Evolutionary conservation across 441 rosid genomes (phyloP).

Genomic region (Capsella rubella): DNA sequence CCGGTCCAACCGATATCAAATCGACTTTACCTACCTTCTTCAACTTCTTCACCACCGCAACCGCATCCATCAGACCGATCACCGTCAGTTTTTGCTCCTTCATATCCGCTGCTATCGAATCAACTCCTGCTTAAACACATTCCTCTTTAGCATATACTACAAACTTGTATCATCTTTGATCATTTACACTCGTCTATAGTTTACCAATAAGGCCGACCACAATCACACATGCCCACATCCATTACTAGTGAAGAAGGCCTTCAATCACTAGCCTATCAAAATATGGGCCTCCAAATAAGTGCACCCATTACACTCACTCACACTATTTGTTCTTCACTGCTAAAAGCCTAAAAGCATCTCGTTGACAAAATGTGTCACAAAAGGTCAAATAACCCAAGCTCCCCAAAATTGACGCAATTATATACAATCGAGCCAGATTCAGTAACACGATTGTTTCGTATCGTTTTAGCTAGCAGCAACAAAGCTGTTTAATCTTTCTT

Average conservation of each 20-base stretch:
- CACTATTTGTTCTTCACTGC: neutral
- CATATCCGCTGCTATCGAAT: slow-evolving; percentile 88
- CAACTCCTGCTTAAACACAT: slow-evolving; percentile 67
- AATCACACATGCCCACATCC: too few relatives aligned
- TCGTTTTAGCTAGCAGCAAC: too few relatives aligned
- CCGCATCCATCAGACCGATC: slow-evolving; percentile 86
- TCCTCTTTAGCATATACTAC: neutral
- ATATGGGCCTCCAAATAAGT: neutral
- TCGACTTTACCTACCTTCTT: slow-evolving; percentile 98
- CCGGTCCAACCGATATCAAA: slow-evolving; percentile 88
- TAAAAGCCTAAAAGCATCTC: neutral
- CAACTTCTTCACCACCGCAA: slow-evolving; percentile 87
- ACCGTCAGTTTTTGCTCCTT: slow-evolving; percentile 95
- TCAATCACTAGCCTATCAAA: neutral
- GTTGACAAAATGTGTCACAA: slow-evolving; percentile 13
- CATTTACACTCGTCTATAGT: neutral
- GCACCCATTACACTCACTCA: neutral
- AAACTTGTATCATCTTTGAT: slow-evolving; percentile 1
- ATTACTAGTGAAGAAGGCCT: too few relatives aligned
- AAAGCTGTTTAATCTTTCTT: too few relatives aligned
- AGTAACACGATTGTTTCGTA: neutral
- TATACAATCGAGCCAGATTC: neutral
- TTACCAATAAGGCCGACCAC: too few relatives aligned
- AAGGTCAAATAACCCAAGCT: slow-evolving; percentile 19
- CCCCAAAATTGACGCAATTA: slow-evolving; percentile 20